Percentiles rank a stretch among this genome's conserved stretches.
Evolutionary conservation across 2,329 filamentous ascomycete genomes (phyloP).

Genomic region (Fusarium tjaetaba): DNA sequence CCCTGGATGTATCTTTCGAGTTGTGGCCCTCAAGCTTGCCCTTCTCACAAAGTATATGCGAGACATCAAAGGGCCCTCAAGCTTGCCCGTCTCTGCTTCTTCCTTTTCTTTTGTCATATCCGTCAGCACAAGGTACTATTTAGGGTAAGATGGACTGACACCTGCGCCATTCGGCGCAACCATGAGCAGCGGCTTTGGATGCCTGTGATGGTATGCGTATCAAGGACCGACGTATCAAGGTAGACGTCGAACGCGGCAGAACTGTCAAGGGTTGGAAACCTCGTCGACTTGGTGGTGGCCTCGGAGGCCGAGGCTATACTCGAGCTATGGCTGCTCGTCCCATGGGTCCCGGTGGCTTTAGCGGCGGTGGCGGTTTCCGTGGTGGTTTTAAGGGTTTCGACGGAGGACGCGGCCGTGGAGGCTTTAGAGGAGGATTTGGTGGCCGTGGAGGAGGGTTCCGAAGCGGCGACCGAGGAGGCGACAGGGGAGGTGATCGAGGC

Average conservation of each 20-base stretch:
- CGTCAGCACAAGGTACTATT: slow-evolving; percentile 38
- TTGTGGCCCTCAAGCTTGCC: slow-evolving; percentile 57
- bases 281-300: slow-evolving; percentile 87
- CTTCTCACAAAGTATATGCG: slow-evolving; percentile 53
- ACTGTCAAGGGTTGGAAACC: slow-evolving; percentile 96
- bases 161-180: slow-evolving; percentile 66
- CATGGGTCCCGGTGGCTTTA: slow-evolving; percentile 67
- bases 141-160: slow-evolving; percentile 76
- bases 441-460: slow-evolving; percentile 67
- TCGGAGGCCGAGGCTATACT: slow-evolving; percentile 93
- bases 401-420: slow-evolving; percentile 55
- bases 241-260: slow-evolving; percentile 95
- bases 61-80: slow-evolving; percentile 64
- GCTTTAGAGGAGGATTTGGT: slow-evolving; percentile 62
- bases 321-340: slow-evolving; percentile 80
- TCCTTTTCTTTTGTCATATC: slow-evolving; percentile 42
- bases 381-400: slow-evolving; percentile 60
- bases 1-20: slow-evolving; percentile 45
- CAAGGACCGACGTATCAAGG: slow-evolving; percentile 89
- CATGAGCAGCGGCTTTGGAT: slow-evolving; percentile 86
- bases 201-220: slow-evolving; percentile 87
- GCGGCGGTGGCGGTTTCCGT: slow-evolving; percentile 64
- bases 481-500: slow-evolving; percentile 48
- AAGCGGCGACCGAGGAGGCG: slow-evolving; percentile 48
- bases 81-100: slow-evolving; percentile 62